Percentiles rank a stretch among this genome's conserved stretches.
Evolutionary conservation across 1,139 yeast genomes (phyloP).

Genomic region (Saccharomyces hybrid): DNA sequence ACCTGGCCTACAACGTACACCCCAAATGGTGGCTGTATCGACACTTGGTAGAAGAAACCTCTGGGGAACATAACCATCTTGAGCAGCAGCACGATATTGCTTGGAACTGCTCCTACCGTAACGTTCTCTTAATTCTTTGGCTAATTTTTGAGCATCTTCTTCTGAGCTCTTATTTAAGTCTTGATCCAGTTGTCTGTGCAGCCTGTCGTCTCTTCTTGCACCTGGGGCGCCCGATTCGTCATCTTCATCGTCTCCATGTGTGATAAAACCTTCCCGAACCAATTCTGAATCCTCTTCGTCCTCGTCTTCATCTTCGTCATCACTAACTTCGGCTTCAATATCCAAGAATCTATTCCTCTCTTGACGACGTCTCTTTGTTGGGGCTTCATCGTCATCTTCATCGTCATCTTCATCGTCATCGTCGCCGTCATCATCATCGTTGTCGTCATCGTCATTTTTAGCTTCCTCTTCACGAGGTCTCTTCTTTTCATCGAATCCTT

Average conservation of each 20-base stretch:
- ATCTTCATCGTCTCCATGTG: constrained; percentile 52
- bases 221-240: constrained; percentile 44
- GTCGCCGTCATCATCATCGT: constrained; percentile 30
- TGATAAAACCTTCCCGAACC: constrained; percentile 73
- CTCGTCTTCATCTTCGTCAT: constrained; percentile 90
- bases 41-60: constrained; percentile 89
- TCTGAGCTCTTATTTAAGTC: constrained; percentile 84
- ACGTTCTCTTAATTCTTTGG: constrained; percentile 85
- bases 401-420: constrained; percentile 49
- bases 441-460: constrained; percentile 24
- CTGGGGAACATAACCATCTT: constrained; percentile 82
- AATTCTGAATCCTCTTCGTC: constrained; percentile 92
- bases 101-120: constrained; percentile 81
- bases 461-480: constrained; percentile 5
- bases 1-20: constrained; percentile 87
- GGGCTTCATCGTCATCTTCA: constrained; percentile 61
- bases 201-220: constrained; percentile 45
- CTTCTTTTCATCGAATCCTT: constrained; percentile 1
- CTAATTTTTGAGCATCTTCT: constrained; percentile 90
- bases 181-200: constrained; percentile 88
- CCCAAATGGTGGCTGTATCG: constrained; percentile 94
- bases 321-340: constrained; percentile 98
- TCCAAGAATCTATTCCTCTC: constrained; percentile 87
- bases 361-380: constrained; percentile 54
- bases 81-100: constrained; percentile 75